Conservation (phyloP, 1,284 basidiomycete species). For the Heterobasidion parviporum region DNA sequence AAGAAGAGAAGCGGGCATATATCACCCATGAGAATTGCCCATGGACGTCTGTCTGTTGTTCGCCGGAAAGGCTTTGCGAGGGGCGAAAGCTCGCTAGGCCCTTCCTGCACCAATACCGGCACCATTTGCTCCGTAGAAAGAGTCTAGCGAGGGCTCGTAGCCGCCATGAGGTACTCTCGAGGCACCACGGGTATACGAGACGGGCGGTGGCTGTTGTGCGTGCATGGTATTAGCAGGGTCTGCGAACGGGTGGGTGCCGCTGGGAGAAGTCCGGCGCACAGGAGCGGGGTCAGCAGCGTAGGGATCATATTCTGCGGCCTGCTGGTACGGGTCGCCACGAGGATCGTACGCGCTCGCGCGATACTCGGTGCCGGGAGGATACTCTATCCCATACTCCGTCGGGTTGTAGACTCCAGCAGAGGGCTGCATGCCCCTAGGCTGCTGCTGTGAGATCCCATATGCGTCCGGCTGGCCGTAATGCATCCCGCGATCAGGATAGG, state of each 20-base stretch:
- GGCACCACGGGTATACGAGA: neutral
- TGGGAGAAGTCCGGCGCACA: neutral
- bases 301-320: neutral
- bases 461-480: neutral
- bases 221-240: neutral
- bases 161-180: neutral
- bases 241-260: neutral
- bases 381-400: neutral
- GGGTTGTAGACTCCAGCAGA: neutral
- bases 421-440: neutral
- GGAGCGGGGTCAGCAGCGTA: neutral
- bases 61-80: neutral
- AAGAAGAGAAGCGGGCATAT: neutral
- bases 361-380: neutral
- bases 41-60: neutral
- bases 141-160: neutral
- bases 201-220: neutral
- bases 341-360: neutral
- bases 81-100: neutral
- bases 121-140: neutral
- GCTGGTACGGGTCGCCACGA: neutral
- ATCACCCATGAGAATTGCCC: neutral
- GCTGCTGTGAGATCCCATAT: neutral
- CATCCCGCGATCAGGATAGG: neutral
- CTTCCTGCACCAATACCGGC: neutral